Conservation (phyloP, 805 yeast species). For the Wickerhamomyces queroliae region DNA sequence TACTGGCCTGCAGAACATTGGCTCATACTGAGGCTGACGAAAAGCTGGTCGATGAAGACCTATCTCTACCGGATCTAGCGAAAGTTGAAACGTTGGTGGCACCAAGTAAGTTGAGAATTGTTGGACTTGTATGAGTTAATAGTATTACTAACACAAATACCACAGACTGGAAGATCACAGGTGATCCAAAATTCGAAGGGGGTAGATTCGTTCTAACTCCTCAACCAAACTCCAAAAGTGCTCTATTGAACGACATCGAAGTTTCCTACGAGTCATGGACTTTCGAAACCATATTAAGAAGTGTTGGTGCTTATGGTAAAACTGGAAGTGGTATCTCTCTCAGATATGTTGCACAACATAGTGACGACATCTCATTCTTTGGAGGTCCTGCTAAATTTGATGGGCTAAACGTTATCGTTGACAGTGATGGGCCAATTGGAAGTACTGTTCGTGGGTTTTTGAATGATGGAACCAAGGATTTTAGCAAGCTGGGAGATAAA, state of each 20-base stretch:
- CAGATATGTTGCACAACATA: constrained; percentile 39
- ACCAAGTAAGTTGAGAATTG: constrained; percentile 8
- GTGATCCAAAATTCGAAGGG: constrained; percentile 34
- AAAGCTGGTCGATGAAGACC: constrained; percentile 20
- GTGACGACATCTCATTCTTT: constrained; percentile 30
- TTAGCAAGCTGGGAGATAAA: constrained; percentile 21
- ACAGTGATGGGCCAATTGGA: constrained; percentile 40
- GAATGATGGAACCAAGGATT: constrained; percentile 48
- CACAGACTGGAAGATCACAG: constrained; percentile 34
- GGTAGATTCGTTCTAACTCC: constrained; percentile 54
- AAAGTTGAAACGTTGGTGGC: constrained; percentile 20
- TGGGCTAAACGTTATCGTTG: constrained; percentile 60
- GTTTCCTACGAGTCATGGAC: constrained; percentile 41
- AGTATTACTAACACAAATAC: constrained; percentile 7
- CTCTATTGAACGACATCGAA: constrained; percentile 36
- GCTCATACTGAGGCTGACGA: constrained; percentile 20
- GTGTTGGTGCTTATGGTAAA: constrained; percentile 44
- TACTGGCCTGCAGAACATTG: not conserved
- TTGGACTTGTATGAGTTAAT: not conserved
- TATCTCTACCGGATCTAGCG: constrained; percentile 35
- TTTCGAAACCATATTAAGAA: constrained; percentile 56
- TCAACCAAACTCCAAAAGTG: constrained; percentile 31
- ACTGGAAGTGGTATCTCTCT: constrained; percentile 54
- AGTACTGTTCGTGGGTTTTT: constrained; percentile 51
- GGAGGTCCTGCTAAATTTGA: constrained; percentile 55